A percentile compares a stretch with the other conserved stretches of the same genome.
Evolutionary conservation across 2,329 filamentous ascomycete species (phyloP).

Genomic region (Orbilia ellipsospora): DNA sequence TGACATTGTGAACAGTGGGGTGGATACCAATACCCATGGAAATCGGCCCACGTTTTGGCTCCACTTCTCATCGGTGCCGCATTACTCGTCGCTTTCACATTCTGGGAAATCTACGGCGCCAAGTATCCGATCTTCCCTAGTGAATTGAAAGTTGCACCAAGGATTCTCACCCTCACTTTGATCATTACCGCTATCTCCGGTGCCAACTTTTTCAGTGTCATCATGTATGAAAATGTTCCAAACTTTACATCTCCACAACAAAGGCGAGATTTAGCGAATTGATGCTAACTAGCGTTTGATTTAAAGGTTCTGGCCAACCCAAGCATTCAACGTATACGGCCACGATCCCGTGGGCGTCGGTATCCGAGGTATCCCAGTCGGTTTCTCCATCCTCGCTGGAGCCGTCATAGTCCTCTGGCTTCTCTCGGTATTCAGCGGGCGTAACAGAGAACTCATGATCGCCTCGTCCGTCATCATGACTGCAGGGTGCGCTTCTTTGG

Average conservation of each 20-base stretch:
- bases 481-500: slow-evolving; percentile 70
- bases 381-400: slow-evolving; percentile 72
- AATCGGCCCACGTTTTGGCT: slow-evolving; percentile 62
- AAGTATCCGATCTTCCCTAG: slow-evolving; percentile 65
- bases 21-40: slow-evolving; percentile 61
- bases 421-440: slow-evolving; percentile 70
- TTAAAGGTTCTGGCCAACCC: slow-evolving; percentile 70
- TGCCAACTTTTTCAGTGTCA: slow-evolving; percentile 62
- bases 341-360: slow-evolving; percentile 73
- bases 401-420: slow-evolving; percentile 71
- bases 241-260: no score
- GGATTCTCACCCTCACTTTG: slow-evolving; percentile 61
- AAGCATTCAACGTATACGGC: slow-evolving; percentile 74
- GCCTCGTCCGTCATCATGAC: slow-evolving; percentile 73
- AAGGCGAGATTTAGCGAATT: neutral
- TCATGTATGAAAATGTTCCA: slow-evolving; percentile 61
- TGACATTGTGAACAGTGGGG: slow-evolving; percentile 42
- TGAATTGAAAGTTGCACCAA: slow-evolving; percentile 59
- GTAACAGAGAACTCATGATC: slow-evolving; percentile 72
- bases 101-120: slow-evolving; percentile 62
- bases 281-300: neutral
- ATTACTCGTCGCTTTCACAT: slow-evolving; percentile 62
- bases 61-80: slow-evolving; percentile 64
- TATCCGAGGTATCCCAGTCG: slow-evolving; percentile 73
- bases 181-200: slow-evolving; percentile 63